Evolutionary conservation across 352 stramenopile genomes (phyloP).

Genomic region (Hyaloperonospora arabidopsidis): DNA sequence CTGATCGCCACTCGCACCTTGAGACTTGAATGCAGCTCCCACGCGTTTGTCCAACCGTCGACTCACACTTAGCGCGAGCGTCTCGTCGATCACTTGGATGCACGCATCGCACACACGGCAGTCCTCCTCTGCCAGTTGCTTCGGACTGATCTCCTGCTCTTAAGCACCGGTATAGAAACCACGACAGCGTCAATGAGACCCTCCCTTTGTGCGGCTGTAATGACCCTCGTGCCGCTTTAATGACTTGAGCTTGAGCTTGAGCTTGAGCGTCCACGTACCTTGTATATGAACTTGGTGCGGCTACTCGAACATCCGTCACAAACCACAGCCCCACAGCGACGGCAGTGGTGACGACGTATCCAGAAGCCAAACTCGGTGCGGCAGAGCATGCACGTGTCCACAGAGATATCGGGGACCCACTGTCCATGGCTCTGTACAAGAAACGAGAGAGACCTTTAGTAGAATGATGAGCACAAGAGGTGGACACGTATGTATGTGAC

Average conservation of each 20-base stretch:
- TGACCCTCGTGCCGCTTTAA: not conserved
- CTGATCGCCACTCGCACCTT: conserved; percentile 30
- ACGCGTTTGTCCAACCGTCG: conserved; percentile 58
- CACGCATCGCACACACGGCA: conserved; percentile 74
- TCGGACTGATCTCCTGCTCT: conserved; percentile 50
- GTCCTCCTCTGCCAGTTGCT: conserved; percentile 56
- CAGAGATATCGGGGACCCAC: conserved; percentile 78
- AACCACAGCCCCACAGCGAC: conserved; percentile 74
- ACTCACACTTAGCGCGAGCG: conserved; percentile 63
- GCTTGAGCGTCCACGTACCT: conserved; percentile 25
- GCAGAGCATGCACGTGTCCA: conserved; percentile 78
- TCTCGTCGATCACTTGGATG: conserved; percentile 81
- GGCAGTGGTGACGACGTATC: conserved; percentile 85
- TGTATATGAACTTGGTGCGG: conserved; percentile 82
- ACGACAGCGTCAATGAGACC: not conserved
- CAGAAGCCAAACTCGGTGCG: conserved; percentile 77
- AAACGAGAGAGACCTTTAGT: conserved; percentile 7
- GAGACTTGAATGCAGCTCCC: conserved; percentile 4
- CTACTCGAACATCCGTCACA: conserved; percentile 73
- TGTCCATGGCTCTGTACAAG: conserved; percentile 57
- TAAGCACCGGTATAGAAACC: not conserved
- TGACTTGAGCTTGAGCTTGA: not conserved
- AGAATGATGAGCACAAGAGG: not conserved
- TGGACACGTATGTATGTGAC: not conserved
- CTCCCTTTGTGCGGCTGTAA: not conserved